Base-by-base conservation (phyloP, 768 basidiomycete species). In the Tricholoma flavovirens region DNA sequence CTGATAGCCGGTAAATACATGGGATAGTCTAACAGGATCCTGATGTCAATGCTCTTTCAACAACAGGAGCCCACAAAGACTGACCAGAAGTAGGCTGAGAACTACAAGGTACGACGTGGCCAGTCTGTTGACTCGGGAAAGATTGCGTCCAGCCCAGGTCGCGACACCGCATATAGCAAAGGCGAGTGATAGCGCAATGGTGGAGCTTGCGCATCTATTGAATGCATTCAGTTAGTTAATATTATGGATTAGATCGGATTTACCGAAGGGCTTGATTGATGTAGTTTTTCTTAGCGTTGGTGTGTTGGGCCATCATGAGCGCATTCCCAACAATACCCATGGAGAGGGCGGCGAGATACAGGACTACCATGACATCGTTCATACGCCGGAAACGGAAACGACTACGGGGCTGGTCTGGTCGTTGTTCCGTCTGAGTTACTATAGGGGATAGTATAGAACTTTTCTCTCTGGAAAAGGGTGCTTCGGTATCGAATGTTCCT, bases 301-400 rank as follows among this genome's bases (percentile, higher is more conserved):
- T 51, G 45, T 58, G 45, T 42, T 56, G 36, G 45, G 57, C 54
- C 36, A 57, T 49, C 52, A 66, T 46, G 22, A 58, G 53, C 10
- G 58, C 43, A 22, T 67, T 71, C 9, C 67, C 67, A 12, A 67
- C 54, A 40, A 67, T 62, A 17, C 65, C 70, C 6, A 62, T 56
- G 21, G 63, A 55, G 36, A 64, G 55, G 10, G 65, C 65, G 5
- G 53, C 59, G 17, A 69, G 26, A 51, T 66, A 69, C 7, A 60
- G 33, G 2, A 69, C 19, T 5, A 33, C 33, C 9, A 65, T 60
- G 6, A 51, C 56, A 46, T 65, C 64, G 24, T 59, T 58, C 51
- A 68, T 65, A 22, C 69, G 66, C 43, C 72, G 71, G 59, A 67
- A 68, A 62, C 66, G 64, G 36, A 59, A 63, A 10, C 71, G 65